Evolutionary conservation across 2,329 filamentous ascomycete genomes (phyloP), one percentile per base, ranked within the genome.

Genomic region (Anisogramma anomala): DNA sequence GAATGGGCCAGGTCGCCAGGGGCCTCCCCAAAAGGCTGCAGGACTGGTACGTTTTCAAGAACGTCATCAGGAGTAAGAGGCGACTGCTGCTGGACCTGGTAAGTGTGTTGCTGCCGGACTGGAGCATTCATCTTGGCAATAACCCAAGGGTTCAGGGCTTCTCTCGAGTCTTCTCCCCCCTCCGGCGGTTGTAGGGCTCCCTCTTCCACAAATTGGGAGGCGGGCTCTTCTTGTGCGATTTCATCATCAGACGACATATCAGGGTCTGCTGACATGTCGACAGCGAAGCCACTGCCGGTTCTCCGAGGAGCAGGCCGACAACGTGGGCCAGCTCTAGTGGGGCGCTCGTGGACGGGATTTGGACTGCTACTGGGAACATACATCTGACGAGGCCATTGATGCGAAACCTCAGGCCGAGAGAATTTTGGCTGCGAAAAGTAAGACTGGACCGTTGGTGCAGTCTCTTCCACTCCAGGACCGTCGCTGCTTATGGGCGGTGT

Each of bases 101-200:
- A n/a, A 34, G 30, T 3, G 13, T 9, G 11, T n/a, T 25, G 37
- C 10, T 13, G 37, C 13, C 38, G 38, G 28, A 34, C 26, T 22
- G 53, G 47, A n/a, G 53, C 48, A 25, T 50, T 58, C 51, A 61
- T 53, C 45, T 60, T 64, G 20, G 63, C 59, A 47, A 64, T 62
- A 6, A 55, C 45, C 61, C 61, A 66, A 17, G 62, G 63, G 41
- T 65, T 64, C 5, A 63, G 46, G 8, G 39, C 51, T 37, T 52
- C 46, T 10, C 39, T 45, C 6, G 42, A 41, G 19, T 32, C 14
- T n/a, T 20, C 14, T 8, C 6, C 33, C 10, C 13, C n/a, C 6
- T 39, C 34, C 9, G 20, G 31, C 31, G 15, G 19, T 11, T 22
- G 33, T 2, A 4, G n/a, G n/a, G n/a, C n/a, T 18, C 32, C 33